A percentile compares a stretch with the other conserved stretches of the same genome.
phyloP scores from a whole-genome alignment of 768 basidiomycete species.

The Agrocybe praecox region DNA sequence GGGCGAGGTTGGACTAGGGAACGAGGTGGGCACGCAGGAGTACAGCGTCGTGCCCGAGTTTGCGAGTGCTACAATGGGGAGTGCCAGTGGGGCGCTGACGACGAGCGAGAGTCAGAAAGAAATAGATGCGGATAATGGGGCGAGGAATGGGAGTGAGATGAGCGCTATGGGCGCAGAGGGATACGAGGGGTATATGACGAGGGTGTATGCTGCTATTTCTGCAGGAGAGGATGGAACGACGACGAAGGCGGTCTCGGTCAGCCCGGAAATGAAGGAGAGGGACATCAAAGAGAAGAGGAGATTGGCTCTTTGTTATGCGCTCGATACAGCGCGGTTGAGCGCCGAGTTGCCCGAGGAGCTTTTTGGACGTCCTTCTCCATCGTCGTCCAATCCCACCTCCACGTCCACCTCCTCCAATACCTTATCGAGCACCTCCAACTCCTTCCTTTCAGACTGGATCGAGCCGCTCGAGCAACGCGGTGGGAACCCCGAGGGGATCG shows the following conservation, averaged over 20 bases:
- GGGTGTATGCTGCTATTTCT: no score
- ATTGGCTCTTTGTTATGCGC: background rate
- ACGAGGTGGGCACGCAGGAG: no score
- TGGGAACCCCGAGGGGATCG: conserved; percentile 24
- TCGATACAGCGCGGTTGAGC: background rate
- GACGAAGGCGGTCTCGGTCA: no score
- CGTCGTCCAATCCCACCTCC: background rate
- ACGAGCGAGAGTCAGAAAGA: no score
- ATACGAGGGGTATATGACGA: background rate
- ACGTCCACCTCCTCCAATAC: no score
- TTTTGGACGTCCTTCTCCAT: background rate
- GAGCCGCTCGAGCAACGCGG: conserved; percentile 7
- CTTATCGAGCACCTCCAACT: background rate
- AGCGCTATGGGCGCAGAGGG: background rate
- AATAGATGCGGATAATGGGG: background rate
- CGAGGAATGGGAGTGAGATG: background rate
- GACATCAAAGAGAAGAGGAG: background rate
- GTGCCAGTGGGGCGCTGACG: no score
- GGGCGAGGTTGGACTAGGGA: no score
- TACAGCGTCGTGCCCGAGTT: no score
- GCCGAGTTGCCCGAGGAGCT: background rate
- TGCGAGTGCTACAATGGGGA: no score
- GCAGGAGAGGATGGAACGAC: no score
- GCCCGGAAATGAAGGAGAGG: background rate
- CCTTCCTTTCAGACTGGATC: conserved; percentile 13